These are phyloP conservation scores for Tuber microsphaerosporum DNA, from an alignment of 495 filamentous ascomycete species.

Conservation along the genomic window DNA sequence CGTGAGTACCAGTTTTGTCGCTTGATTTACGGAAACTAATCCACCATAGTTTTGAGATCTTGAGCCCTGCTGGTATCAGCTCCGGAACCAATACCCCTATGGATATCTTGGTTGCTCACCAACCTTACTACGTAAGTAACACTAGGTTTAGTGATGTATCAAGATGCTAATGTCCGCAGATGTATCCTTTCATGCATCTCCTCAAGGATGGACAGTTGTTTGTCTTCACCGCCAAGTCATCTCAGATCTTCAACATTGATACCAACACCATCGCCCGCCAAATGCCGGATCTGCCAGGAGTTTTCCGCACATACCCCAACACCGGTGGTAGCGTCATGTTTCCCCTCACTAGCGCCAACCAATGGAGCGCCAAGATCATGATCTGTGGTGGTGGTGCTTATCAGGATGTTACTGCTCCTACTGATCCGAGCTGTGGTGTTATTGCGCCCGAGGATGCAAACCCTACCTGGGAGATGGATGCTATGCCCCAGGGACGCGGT, in stretches of 20 bases:
- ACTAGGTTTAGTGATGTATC: background rate
- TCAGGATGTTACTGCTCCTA: conserved; percentile 56
- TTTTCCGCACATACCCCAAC: conserved; percentile 59
- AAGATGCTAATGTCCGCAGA: background rate
- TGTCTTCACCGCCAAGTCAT: conserved; percentile 52
- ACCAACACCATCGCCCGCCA: conserved; percentile 44
- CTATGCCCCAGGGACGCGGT: conserved; percentile 56
- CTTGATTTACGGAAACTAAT: background rate
- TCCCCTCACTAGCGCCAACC: conserved; percentile 50
- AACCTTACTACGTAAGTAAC: conserved; percentile 55
- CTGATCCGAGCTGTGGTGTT: conserved; percentile 55
- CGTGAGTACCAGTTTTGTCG: conserved; percentile 28
- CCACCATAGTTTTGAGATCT: conserved; percentile 47
- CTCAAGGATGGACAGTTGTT: conserved; percentile 53
- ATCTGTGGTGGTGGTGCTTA: conserved; percentile 60
- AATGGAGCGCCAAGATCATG: conserved; percentile 52
- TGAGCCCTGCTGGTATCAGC: conserved; percentile 46
- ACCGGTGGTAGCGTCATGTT: conserved; percentile 56
- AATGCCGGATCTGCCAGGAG: conserved; percentile 54
- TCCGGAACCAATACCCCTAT: conserved; percentile 47
- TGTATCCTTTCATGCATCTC: conserved; percentile 57
- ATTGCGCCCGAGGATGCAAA: conserved; percentile 50
- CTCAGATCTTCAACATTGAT: conserved; percentile 51
- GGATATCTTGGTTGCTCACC: conserved; percentile 51
- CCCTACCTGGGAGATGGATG: conserved; percentile 56